Evolutionary conservation across 164 flowering plant species (phyloP), one percentile per base, ranked within the genome.

Genomic region (Sextonia rubra): DNA sequence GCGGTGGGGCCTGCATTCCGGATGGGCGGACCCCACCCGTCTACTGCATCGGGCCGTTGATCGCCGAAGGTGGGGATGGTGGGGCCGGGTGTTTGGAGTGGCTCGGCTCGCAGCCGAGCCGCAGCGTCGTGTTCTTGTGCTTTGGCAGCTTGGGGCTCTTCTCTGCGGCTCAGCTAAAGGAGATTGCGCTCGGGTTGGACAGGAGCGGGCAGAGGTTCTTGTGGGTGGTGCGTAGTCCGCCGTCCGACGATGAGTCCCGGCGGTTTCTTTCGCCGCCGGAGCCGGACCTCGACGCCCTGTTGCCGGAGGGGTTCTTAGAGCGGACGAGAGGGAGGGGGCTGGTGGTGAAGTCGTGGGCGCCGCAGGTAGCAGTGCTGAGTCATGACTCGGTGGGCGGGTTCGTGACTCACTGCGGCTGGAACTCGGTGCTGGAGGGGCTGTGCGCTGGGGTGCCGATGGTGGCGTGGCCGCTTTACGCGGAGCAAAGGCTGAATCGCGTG

Each of bases 351-450:
- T 71, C 76, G 29, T 82, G 88, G 84, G 86, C 78, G 8, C 86
- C 87, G 55, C 89, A 84, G 48, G 79, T 79, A 67, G 83, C 74
- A 1, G 81, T 83, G 47, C 68, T 86, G 79, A 71, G 30, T 30
- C 85, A 69, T 8, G 75, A 69, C 17, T 69, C 85, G 7, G 81
- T 86, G 11, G 85, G 86, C 4, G 85, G 83, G 44, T 85, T 85
- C 66, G 82, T 83, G 72, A 82, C 83, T 17, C 86, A 85, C 63
- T 85, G 86, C 69, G 86, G 85, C 37, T 85, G 86, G 88, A 85
- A 85, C 77, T 83, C 85, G 61, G 71, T 77, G 8, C 62, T 84
- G 77, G 89, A 86, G 60, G 78, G 77, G 27, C 75, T 84, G 37
- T 67, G 78, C 23, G 80, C 80, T 5, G 86, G 83, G 9, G 84